Evolutionary conservation across 2,329 filamentous ascomycete genomes (phyloP), one percentile per base, ranked within the genome.

Genomic region (Aspergillus clavatus): DNA sequence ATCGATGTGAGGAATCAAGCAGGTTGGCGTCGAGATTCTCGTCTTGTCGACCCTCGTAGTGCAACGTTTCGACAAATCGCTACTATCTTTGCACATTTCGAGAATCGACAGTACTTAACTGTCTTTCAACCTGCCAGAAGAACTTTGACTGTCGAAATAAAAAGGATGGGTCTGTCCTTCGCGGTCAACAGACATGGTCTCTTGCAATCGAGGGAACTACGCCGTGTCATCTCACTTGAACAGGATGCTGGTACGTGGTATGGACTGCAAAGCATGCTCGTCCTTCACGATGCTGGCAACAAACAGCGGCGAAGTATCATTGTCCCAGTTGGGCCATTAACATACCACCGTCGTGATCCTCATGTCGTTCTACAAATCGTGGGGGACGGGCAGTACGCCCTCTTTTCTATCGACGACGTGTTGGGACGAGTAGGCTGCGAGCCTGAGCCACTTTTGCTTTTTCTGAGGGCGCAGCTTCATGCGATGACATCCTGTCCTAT

Each of bases 211-310:
- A 61, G 40, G 0, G 70, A 83, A 48, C 67, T 84, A 0, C 58
- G 62, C 0, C 67, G 74, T 0, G 71, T 78, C 31, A 67, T 87
- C 1, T 79, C 82, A 41, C 57, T 60, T 0, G 52, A 78, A 7
- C 84, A 87, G 54, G 76, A 84, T 40, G 64, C 74, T 0, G 83
- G 82, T 0, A 80, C 79, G 0, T 72, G 77, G 53, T 77, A 85
- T 46, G 83, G 83, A 0, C 65, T 86, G 0, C 46, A 63, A 2
- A 82, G 76, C 57, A 84, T 78, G 57, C 62, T 84, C 3, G 73
- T 86, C 0, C 60, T 84, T 10, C 69, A 73, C 0, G 73, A 76
- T n/a, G 42, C 56, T 0, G 45, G 52, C 0, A 74, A 78, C 33
- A 53, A 43, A 0, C 46, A 55, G 0, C 66, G 70, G 4, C 73